Base-by-base conservation (phyloP, 139 green algal species). In the Chlamydomonas sp. region DNA sequence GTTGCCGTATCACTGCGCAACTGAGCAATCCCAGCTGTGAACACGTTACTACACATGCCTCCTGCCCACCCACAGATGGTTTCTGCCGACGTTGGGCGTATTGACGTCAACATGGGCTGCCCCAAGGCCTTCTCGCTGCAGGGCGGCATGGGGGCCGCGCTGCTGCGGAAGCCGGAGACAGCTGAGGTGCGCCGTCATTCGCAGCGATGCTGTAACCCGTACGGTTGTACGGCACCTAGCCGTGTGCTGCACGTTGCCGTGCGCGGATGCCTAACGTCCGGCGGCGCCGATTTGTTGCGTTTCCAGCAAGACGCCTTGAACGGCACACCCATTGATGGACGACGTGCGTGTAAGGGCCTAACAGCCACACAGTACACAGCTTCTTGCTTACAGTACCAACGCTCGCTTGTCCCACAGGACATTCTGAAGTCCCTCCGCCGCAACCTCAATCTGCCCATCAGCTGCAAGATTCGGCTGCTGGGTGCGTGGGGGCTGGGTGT, bases 61-160 rank as follows among this genome's bases (percentile, higher is more conserved):
- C 10, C 66, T 71, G 66, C 66, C 10, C 66, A 10, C 10, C 14
- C 10, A 18, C 10, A 10, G 10, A 14, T 71, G 66, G 66, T 71
- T 10, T 71, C 66, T 10, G 10, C 66, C 66, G 80, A 85, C 59
- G 80, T 85, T 67, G 80, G 58, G 4, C 7, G 7, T 4, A 20
- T 85, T 17, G 80, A 78, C 68, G 68, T 85, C 6, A 85, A 85
- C 80, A 85, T 85, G 80, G 80, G 80, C 18, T 85, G 80, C 68
- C 80, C 80, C 58, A 85, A 85, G 59, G 31, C 63, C 9, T 85
- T 85, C 18, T 85, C 80, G 67, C 67, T 78, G 17, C 80, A 85
- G 68, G 80, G 80, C 14, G 80, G 80, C 17, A 85, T 85, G 80
- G 80, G 80, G 10, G 80, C 80, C 7, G 80, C 80, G 59, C 80